Base-by-base conservation (phyloP, 495 filamentous ascomycete species). In the Xylaria scruposa region DNA sequence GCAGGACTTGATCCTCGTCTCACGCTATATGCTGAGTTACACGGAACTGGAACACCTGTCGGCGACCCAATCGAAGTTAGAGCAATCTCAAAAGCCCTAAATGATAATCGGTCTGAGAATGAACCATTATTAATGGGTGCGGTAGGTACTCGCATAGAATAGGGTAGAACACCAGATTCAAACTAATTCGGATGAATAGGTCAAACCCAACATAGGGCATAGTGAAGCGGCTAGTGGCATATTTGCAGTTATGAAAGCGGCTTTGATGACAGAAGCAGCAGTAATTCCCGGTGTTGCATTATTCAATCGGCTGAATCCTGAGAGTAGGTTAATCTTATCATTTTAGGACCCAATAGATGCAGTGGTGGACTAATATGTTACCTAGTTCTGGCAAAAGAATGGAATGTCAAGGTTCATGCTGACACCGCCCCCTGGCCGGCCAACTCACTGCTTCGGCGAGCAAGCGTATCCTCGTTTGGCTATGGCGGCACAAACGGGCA, bases 121-220 rank as follows among this genome's bases (percentile, higher is more conserved):
- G 58, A 38, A n/a, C 58, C 83, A 2, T 67, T 87, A 5, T 80
- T 81, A 61, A 82, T 91, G 40, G 89, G 88, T 12, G 86, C 86
- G 12, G 67, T 68, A 56, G 56, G 47, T 53, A 42, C 21, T 21
- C n/a, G 19, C 42, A 46, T 33, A 0, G 33, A 33, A 40, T 10
- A 49, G 26, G 53, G 49, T 10, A 31, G 19, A n/a, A 26, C 33
- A 5, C 4, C 17, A 33, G 24, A 13, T 47, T 24, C n/a, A 49
- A 33, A 5, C 24, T 24, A 26, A 33, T 65, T 19, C 13, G 6
- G 13, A 65, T 47, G 40, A 49, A 40, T 31, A 65, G 62, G 58
- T 60, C n/a, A 60, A 60, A 60, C 29, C 58, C 2, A 60, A 60
- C 19, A 60, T 60, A 38, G 58, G 58, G 29, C 58, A 60, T 38